A percentile compares a stretch with the other conserved stretches of the same genome.
Conservation (phyloP, 2,329 filamentous ascomycete genomes). For the Calonectria crousiana region DNA sequence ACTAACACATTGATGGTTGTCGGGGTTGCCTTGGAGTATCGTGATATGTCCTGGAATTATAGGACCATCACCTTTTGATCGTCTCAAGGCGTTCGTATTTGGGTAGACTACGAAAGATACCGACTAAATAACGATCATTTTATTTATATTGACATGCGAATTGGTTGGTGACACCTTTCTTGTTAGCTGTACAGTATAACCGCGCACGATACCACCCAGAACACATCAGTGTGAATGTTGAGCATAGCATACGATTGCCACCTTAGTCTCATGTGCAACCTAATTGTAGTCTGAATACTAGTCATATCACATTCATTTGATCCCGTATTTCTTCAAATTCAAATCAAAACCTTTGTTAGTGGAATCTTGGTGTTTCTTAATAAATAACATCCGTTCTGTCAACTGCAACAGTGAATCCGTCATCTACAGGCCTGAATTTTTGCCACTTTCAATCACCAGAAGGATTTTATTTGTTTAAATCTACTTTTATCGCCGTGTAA, state of each 20-base stretch:
- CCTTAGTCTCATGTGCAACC: neutral
- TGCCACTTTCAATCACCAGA: neutral
- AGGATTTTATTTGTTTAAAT: neutral
- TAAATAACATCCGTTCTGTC: neutral
- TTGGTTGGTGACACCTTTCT: neutral
- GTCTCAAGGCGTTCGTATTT: neutral
- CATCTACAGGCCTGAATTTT: neutral
- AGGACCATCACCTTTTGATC: neutral
- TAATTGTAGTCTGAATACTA: too few species aligned
- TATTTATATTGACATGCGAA: neutral
- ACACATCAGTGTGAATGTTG: neutral
- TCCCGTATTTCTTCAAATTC: neutral
- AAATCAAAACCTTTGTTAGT: neutral
- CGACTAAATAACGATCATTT: neutral
- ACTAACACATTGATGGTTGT: neutral
- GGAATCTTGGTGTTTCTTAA: neutral
- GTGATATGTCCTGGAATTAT: neutral
- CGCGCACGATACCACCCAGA: neutral
- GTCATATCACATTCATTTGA: neutral
- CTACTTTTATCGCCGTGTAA: constrained; percentile 24
- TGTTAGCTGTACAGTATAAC: neutral
- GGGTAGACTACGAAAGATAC: neutral
- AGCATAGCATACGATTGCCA: neutral
- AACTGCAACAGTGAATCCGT: neutral
- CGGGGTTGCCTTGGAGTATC: neutral